These are phyloP conservation scores for Rehmannia glutinosa DNA, from an alignment of 257 asterid genomes.

Conservation along the genomic window DNA sequence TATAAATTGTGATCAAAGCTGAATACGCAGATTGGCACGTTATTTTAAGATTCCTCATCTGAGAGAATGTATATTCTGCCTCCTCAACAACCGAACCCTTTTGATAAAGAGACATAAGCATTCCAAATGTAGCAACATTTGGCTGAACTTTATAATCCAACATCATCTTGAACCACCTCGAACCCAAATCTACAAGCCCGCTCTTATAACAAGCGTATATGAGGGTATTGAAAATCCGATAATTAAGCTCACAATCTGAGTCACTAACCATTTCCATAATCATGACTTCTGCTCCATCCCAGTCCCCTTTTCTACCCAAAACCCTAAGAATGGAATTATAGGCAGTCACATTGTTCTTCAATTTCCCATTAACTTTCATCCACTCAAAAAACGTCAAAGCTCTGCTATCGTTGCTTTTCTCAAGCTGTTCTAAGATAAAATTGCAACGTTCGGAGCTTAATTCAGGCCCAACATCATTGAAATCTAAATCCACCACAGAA, in stretches of 20 bases:
- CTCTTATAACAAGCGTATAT: conserved; percentile 61
- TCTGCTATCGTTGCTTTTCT: conserved; percentile 37
- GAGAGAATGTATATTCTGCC: conserved; percentile 66
- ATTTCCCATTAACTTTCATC: conserved; percentile 76
- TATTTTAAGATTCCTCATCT: conserved; percentile 64
- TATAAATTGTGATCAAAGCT: conserved; percentile 77
- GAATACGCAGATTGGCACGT: conserved; percentile 77
- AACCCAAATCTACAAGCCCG: conserved; percentile 58
- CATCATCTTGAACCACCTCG: conserved; percentile 75
- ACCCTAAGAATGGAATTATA: conserved; percentile 67
- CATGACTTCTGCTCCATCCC: conserved; percentile 59
- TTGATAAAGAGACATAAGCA: conserved; percentile 84
- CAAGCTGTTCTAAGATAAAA: conserved; percentile 57
- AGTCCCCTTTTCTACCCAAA: conserved; percentile 63
- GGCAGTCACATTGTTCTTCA: conserved; percentile 57
- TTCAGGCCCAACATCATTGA: conserved; percentile 21
- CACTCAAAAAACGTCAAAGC: conserved; percentile 62
- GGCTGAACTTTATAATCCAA: conserved; percentile 62
- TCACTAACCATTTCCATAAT: conserved; percentile 56
- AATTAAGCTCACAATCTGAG: conserved; percentile 44
- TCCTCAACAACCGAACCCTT: conserved; percentile 67
- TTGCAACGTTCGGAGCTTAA: conserved; percentile 54
- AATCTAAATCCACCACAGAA: conserved; percentile 20
- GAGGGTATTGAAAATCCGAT: conserved; percentile 65
- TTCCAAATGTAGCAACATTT: conserved; percentile 81